A percentile compares a stretch with the other conserved stretches of the same genome.
phyloP scores from a whole-genome alignment of 805 yeast genomes.

The Starmerella tilneyi region DNA sequence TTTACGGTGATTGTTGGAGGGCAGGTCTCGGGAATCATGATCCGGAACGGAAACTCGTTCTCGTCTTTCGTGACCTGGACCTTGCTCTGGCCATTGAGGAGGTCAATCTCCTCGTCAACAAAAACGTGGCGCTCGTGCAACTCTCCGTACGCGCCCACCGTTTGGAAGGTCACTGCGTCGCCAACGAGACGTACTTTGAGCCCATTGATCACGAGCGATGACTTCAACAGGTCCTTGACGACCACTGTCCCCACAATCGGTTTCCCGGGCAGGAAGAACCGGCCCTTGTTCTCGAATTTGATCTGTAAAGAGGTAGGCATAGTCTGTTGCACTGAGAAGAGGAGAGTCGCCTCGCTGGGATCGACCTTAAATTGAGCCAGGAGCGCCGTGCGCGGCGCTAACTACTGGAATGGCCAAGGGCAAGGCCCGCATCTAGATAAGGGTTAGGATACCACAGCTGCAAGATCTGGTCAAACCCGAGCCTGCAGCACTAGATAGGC shows the following conservation, averaged over 20 bases:
- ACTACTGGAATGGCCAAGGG: no score
- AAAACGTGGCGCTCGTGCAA: constrained; percentile 5
- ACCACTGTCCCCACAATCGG: constrained; percentile 7
- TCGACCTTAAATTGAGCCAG: neutral
- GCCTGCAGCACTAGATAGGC: no score
- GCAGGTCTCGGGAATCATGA: constrained; percentile 46
- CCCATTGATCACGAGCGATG: constrained; percentile 2
- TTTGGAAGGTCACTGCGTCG: constrained; percentile 10
- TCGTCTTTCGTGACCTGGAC: constrained; percentile 38
- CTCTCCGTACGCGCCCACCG: constrained; percentile 14
- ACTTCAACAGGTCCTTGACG: constrained; percentile 8
- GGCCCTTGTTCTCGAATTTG: constrained; percentile 2
- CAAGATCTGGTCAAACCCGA: no score
- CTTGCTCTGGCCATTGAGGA: neutral
- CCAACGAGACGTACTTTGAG: constrained; percentile 8
- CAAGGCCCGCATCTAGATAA: neutral
- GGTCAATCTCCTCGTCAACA: constrained; percentile 6
- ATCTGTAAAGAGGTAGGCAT: constrained; percentile 10
- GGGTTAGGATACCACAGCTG: neutral
- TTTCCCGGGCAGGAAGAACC: constrained; percentile 8
- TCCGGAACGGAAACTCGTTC: constrained; percentile 67
- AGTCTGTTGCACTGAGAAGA: neutral
- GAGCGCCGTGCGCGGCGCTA: no score
- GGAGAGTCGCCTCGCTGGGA: neutral
- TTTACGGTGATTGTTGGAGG: constrained; percentile 12